These are phyloP conservation scores for Phytophthora sp. DNA, from an alignment of 352 stramenopile species.

Conservation along the genomic window DNA sequence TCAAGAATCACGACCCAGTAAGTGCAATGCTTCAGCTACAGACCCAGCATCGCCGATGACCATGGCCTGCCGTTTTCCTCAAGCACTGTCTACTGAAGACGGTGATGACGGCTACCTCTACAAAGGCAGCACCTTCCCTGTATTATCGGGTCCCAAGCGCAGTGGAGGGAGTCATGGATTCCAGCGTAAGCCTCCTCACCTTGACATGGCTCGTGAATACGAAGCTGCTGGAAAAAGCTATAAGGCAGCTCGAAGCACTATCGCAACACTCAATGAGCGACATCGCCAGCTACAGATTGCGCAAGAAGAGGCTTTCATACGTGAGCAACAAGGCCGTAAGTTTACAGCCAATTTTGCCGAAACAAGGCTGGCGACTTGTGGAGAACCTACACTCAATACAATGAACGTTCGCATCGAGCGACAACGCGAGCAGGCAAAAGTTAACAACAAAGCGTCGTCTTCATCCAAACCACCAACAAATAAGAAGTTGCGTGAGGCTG, in stretches of 20 bases:
- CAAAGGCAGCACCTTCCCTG: slow-evolving; percentile 13
- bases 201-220: slow-evolving; percentile 65
- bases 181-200: slow-evolving; percentile 60
- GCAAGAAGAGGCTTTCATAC: slow-evolving; percentile 60
- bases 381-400: slow-evolving; percentile 68
- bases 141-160: slow-evolving; percentile 1
- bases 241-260: slow-evolving; percentile 45
- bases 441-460: slow-evolving; percentile 7
- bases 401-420: slow-evolving; percentile 62
- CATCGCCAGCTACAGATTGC: slow-evolving; percentile 56
- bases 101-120: slow-evolving; percentile 61
- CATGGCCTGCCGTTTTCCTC: slow-evolving; percentile 23
- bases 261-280: slow-evolving; percentile 53
- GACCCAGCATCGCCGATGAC: slow-evolving; percentile 11
- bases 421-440: slow-evolving; percentile 38
- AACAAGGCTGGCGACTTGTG: slow-evolving; percentile 64
- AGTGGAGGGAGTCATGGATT: slow-evolving; percentile 28
- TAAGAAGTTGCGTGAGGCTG: slow-evolving; percentile 26
- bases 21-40: slow-evolving; percentile 9
- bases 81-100: slow-evolving; percentile 26
- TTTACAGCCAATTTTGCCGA: slow-evolving; percentile 65
- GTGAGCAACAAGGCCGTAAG: slow-evolving; percentile 38
- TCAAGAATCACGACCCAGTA: neutral
- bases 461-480: slow-evolving; percentile 9
- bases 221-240: slow-evolving; percentile 48